Evolutionary conservation across 305 asterid species (phyloP).

Genomic region (Caryopteris hybrid): DNA sequence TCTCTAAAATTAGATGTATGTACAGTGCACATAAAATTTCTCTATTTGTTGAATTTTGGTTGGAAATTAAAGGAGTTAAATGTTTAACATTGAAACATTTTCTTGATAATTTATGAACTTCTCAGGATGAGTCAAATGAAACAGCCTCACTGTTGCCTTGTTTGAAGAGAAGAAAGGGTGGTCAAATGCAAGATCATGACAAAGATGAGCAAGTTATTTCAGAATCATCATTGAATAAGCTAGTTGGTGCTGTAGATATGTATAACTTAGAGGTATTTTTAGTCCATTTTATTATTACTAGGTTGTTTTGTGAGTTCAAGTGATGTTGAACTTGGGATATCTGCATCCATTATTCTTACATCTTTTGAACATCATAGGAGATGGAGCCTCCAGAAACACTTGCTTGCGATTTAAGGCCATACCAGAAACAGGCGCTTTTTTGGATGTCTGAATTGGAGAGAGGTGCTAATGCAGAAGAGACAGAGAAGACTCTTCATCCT

Average conservation of each 20-base stretch:
- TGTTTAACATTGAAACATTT: neutral
- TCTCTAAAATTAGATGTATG: slow-evolving; percentile 52
- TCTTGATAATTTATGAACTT: neutral
- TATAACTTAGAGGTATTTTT: slow-evolving; percentile 62
- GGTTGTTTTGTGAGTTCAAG: neutral
- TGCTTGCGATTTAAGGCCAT: slow-evolving; percentile 64
- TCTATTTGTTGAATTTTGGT: neutral
- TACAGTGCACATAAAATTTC: no score
- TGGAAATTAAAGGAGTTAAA: neutral
- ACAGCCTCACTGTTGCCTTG: slow-evolving; percentile 31
- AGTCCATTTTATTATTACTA: neutral
- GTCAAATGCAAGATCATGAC: slow-evolving; percentile 29
- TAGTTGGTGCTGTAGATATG: slow-evolving; percentile 77
- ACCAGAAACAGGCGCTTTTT: slow-evolving; percentile 78
- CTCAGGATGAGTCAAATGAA: slow-evolving; percentile 43
- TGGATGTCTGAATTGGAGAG: slow-evolving; percentile 80
- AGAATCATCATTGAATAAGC: slow-evolving; percentile 67
- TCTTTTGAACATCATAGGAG: slow-evolving; percentile 38
- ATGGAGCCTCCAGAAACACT: slow-evolving; percentile 70
- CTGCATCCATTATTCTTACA: neutral
- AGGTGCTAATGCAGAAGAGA: slow-evolving; percentile 51
- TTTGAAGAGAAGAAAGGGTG: slow-evolving; percentile 51
- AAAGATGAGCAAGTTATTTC: slow-evolving; percentile 54
- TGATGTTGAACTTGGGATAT: neutral
- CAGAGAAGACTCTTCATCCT: slow-evolving; percentile 69